Evolutionary conservation across 2,329 filamentous ascomycete species (phyloP).

Genomic region (Neonectria coccinea): DNA sequence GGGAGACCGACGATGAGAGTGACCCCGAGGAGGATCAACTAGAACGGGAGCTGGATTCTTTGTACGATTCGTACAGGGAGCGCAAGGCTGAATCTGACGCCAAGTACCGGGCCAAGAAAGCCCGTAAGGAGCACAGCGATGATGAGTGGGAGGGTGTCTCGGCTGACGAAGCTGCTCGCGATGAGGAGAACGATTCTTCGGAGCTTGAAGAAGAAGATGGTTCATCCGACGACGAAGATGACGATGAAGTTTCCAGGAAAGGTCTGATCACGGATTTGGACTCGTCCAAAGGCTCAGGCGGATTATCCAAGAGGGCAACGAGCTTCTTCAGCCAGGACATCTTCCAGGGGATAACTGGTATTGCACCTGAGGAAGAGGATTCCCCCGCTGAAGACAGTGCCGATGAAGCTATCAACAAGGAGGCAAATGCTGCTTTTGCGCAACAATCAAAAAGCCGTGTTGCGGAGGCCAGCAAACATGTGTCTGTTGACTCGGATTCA

Average conservation of each 20-base stretch:
- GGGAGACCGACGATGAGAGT: conserved; percentile 69
- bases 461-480: conserved; percentile 35
- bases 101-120: conserved; percentile 91
- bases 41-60: conserved; percentile 84
- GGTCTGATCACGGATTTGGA: conserved; percentile 55
- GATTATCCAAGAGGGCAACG: conserved; percentile 69
- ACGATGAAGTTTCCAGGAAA: conserved; percentile 40
- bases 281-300: conserved; percentile 36
- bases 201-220: conserved; percentile 71
- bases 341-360: conserved; percentile 83
- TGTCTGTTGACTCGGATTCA: conserved; percentile 47
- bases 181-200: conserved; percentile 60
- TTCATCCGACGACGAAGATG: conserved; percentile 52
- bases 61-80: conserved; percentile 90
- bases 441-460: conserved; percentile 45
- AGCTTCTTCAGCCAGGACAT: conserved; percentile 96
- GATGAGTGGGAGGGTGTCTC: conserved; percentile 95
- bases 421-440: conserved; percentile 42
- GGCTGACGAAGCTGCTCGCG: conserved; percentile 65
- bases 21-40: conserved; percentile 86
- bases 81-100: conserved; percentile 83
- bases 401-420: conserved; percentile 52
- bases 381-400: conserved; percentile 35
- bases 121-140: conserved; percentile 82
- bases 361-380: conserved; percentile 63